Evolutionary conservation across 768 basidiomycete genomes (phyloP), one percentile per base, ranked within the genome.

Genomic region (Filobasidium floriforme): DNA sequence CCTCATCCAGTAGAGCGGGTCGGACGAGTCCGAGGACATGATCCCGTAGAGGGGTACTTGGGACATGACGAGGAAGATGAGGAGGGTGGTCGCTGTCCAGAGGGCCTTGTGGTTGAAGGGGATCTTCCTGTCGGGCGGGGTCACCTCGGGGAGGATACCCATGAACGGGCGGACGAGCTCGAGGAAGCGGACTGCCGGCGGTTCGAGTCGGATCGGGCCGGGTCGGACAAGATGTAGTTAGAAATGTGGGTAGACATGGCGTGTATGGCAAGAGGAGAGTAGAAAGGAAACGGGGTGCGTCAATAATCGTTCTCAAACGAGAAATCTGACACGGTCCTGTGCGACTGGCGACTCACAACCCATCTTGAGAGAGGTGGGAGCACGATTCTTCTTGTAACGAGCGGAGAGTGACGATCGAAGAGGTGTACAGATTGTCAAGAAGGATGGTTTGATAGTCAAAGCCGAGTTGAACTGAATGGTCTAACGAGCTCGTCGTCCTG

Each of bases 1-100:
- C 81, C 94, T 90, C 89, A 97, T 92, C 96, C 94, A 98, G 83
- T 96, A 97, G 51, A 99, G 86, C 15, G 96, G 96, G 82, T 99
- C 94, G 63, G 92, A 92, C 71, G 92, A 96, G 84, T 99, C 94
- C 67, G 92, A 96, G 32, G 92, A 96, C 88, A 97, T 94, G 86
- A 99, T 98, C 69, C 96, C 96, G 80, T 98, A 99, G 57, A 99
- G 84, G 7, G 96, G 96, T 40, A 98, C 94, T 82, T 98, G 96
- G 29, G 93, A 97, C 84, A 94, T 98, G 70, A 98, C 94, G 76
- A 99, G 81, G 89, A 97, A 98, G 80, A 99, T 97, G 81, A 97
- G 88, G 75, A 99, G 91, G 1, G 94, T 98, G 37, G 98, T 92
- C 65, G 94, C 92, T 9, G 94, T 99, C 94, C 93, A 97, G 87